Base-by-base conservation (phyloP, 352 stramenopile genomes). In the Phytophthora sansomeana region DNA sequence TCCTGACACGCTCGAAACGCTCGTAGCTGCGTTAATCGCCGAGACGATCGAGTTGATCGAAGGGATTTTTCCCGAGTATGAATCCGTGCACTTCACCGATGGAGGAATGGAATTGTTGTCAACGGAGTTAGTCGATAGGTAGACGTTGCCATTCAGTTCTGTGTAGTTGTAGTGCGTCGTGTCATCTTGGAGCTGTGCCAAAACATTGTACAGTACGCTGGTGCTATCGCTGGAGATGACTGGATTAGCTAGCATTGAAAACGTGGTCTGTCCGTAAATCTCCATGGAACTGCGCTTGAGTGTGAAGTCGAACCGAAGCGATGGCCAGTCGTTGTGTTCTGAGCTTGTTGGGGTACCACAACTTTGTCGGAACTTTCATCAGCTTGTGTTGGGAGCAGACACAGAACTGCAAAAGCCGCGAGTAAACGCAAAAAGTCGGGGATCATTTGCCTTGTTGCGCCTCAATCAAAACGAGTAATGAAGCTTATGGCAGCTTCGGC, bases 281-380 rank as follows among this genome's bases (percentile, higher is more conserved):
- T 41, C 26, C 73, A 81, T 78, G n/a, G 65, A 57, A n/a, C 8
- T 46, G 5, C 63, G 63, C 47, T 78, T 78, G 35, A 69, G 26
- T 0, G 35, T 67, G 51, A 79, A 66, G 4, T 54, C 38, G 19
- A 81, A 59, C 6, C 33, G 44, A 13, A 81, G 48, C 3, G 62
- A 67, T 26, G 66, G 69, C 35, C 63, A 66, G 28, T 50, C 44
- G 33, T 48, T 21, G 9, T 17, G 19, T 30, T 29, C 17, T 26
- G 49, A 24, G 14, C 16, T 21, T 46, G 11, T 10, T 21, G 19
- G 16, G 6, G 35, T 47, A 19, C n/a, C 8, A 48, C 7, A 26
- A 30, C 16, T 6, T 42, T 13, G 8, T 42, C 14, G 16, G 13
- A 42, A 9, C 8, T 19, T 42, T 6, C 30, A 28, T 16, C 5